Conservation (phyloP, 2,329 filamentous ascomycete species). For the Ustulina deusta region DNA sequence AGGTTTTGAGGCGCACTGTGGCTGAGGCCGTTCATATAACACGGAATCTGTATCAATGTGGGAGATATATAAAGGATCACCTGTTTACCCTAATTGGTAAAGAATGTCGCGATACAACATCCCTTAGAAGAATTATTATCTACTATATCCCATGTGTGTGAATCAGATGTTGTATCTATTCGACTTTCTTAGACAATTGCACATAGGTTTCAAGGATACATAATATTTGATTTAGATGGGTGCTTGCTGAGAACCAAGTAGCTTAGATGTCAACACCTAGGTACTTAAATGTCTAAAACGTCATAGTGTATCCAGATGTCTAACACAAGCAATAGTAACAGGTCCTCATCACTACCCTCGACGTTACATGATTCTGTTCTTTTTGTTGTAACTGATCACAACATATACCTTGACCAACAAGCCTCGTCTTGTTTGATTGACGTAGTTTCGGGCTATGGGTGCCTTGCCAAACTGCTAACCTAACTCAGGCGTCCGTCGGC, state of each 20-base stretch:
- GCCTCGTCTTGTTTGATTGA: constrained; percentile 12
- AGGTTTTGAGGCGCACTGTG: constrained; percentile 23
- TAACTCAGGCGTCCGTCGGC: background rate
- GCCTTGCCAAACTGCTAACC: background rate
- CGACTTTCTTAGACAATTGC: background rate
- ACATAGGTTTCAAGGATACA: background rate
- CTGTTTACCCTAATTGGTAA: background rate
- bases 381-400: background rate
- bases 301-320: background rate
- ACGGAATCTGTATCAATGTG: background rate
- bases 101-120: background rate
- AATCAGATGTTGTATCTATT: background rate
- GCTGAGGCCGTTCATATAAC: constrained; percentile 14
- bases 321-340: background rate
- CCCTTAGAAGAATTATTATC: background rate
- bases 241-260: background rate
- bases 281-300: no score
- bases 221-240: background rate
- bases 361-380: background rate
- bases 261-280: background rate
- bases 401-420: background rate
- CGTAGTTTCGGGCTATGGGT: background rate
- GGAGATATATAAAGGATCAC: background rate
- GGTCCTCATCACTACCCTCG: background rate
- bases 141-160: no score